Evolutionary conservation across 306 rosid species (phyloP).

Genomic region (Cucurbita ficifolia): DNA sequence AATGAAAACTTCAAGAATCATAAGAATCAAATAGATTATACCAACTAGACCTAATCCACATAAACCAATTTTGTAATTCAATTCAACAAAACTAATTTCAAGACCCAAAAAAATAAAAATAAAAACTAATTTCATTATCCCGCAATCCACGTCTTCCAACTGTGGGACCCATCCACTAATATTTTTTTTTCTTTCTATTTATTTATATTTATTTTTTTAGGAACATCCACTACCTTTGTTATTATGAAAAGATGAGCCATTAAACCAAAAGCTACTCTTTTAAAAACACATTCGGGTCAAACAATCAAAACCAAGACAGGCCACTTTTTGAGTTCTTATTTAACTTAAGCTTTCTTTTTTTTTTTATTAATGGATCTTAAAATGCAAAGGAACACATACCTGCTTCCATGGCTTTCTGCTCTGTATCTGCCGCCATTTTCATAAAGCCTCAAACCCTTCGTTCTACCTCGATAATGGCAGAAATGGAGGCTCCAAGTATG

Average conservation of each 20-base stretch:
- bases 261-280: not conserved
- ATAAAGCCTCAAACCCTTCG: conserved; percentile 14
- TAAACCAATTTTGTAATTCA: not conserved
- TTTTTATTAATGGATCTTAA: not conserved
- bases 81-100: not conserved
- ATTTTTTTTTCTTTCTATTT: no score
- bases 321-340: not conserved
- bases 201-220: not conserved
- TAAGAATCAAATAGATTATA: not conserved
- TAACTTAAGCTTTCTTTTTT: not conserved
- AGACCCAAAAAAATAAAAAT: no score
- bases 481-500: conserved; percentile 17
- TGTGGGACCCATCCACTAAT: not conserved
- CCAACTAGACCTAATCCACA: not conserved
- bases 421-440: conserved; percentile 42
- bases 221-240: not conserved
- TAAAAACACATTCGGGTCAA: not conserved
- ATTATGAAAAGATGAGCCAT: not conserved
- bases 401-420: conserved; percentile 27
- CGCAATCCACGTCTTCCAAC: not conserved
- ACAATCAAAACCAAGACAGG: not conserved
- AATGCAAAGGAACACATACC: not conserved
- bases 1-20: no score
- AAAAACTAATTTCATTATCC: not conserved
- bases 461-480: not conserved